Percentiles rank a stretch among this genome's conserved stretches.
These are phyloP conservation scores for Apiotrichum porosum DNA, from an alignment of 1,284 basidiomycete species.

Conservation along the genomic window DNA sequence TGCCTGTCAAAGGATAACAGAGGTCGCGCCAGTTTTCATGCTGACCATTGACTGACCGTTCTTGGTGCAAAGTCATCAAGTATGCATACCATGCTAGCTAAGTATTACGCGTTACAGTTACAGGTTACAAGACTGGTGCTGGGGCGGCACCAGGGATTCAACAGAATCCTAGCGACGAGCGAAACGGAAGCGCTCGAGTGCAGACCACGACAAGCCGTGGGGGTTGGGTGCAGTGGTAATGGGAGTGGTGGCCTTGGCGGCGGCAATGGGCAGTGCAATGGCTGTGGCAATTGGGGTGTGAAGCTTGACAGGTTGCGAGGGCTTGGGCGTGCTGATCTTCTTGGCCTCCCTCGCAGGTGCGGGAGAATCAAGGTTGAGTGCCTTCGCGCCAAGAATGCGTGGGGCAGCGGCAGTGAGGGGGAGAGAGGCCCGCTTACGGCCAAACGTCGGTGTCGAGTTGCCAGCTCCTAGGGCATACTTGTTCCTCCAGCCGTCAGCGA, in stretches of 20 bases:
- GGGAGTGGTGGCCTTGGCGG: not conserved
- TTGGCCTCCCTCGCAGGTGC: too few relatives aligned
- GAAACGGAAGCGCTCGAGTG: constrained; percentile 17
- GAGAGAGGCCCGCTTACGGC: not conserved
- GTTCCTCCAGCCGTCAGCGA: constrained; percentile 41
- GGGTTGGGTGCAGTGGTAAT: not conserved
- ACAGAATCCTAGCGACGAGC: too few relatives aligned
- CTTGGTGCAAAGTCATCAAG: too few relatives aligned
- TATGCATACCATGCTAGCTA: too few relatives aligned
- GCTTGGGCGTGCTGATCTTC: not conserved
- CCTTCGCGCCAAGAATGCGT: constrained; percentile 1
- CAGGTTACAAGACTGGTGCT: too few relatives aligned
- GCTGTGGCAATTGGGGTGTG: too few relatives aligned
- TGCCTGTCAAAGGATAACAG: constrained; percentile 1
- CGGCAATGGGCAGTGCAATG: not conserved
- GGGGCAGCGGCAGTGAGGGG: not conserved
- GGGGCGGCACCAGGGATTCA: too few relatives aligned
- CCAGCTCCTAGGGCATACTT: constrained; percentile 39
- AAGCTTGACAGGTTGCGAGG: not conserved
- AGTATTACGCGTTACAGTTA: too few relatives aligned
- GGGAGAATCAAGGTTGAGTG: not conserved
- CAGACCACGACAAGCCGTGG: constrained; percentile 8
- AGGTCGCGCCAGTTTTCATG: not conserved
- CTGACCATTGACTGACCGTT: not conserved
- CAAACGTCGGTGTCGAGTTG: constrained; percentile 1